Percentiles rank a stretch among this genome's conserved stretches.
Conservation (phyloP, 805 yeast species). For the Kluyveromyces wickerhamii region DNA sequence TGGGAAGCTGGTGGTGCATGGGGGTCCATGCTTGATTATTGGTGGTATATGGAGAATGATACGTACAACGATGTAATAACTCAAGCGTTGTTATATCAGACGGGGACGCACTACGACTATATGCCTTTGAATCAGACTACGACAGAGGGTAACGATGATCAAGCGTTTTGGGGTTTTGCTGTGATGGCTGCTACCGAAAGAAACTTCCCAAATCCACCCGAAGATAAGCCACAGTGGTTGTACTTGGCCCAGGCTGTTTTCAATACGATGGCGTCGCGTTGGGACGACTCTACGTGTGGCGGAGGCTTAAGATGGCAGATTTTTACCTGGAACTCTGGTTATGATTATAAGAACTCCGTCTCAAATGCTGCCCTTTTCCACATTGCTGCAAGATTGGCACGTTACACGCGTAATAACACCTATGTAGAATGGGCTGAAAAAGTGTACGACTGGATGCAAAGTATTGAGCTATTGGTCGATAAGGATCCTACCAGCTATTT, state of each 20-base stretch:
- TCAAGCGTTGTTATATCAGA: constrained; percentile 40
- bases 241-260: constrained; percentile 50
- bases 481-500: constrained; percentile 43
- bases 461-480: constrained; percentile 35
- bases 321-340: constrained; percentile 51
- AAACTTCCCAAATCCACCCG: constrained; percentile 42
- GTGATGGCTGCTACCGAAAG: constrained; percentile 56
- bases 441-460: constrained; percentile 54
- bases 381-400: constrained; percentile 53
- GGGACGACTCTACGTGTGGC: constrained; percentile 48
- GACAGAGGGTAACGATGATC: constrained; percentile 69
- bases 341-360: constrained; percentile 54
- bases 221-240: constrained; percentile 43
- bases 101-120: constrained; percentile 43
- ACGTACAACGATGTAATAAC: constrained; percentile 51
- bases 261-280: constrained; percentile 48
- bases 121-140: constrained; percentile 56
- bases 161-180: constrained; percentile 62
- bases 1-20: constrained; percentile 88
- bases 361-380: constrained; percentile 61
- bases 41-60: constrained; percentile 60
- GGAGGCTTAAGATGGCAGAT: constrained; percentile 73
- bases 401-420: constrained; percentile 44
- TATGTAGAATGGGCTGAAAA: constrained; percentile 45
- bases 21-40: constrained; percentile 59